Evolutionary conservation across 768 basidiomycete genomes (phyloP).

Genomic region (Candolleomyces aberdarensis): DNA sequence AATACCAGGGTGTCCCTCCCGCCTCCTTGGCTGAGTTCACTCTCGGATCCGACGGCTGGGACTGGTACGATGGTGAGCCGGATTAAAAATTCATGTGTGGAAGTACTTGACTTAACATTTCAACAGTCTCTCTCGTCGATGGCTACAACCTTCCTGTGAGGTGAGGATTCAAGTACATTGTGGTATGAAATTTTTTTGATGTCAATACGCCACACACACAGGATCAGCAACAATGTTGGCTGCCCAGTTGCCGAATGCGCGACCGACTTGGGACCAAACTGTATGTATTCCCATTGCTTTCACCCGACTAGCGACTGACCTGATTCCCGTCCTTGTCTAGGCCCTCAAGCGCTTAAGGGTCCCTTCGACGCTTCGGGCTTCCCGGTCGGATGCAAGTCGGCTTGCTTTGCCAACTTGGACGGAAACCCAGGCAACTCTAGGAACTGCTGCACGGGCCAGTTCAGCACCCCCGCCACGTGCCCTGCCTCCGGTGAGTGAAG

Average conservation of each 20-base stretch:
- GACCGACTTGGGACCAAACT: conserved; percentile 58
- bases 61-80: conserved; percentile 56
- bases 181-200: not conserved
- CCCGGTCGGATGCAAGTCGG: conserved; percentile 59
- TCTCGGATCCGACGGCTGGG: conserved; percentile 36
- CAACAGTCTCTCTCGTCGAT: conserved; percentile 59
- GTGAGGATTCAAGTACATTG: conserved; percentile 4
- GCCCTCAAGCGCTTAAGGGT: conserved; percentile 49
- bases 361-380: conserved; percentile 50
- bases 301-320: not conserved
- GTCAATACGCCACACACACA: not conserved
- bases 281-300: conserved; percentile 25
- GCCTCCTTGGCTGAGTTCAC: conserved; percentile 68
- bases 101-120: not conserved
- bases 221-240: conserved; percentile 51
- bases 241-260: conserved; percentile 56
- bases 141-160: conserved; percentile 61
- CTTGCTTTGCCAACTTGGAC: conserved; percentile 45
- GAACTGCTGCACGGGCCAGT: conserved; percentile 62
- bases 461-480: conserved; percentile 52
- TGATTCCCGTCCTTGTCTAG: conserved; percentile 20
- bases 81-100: not conserved
- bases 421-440: conserved; percentile 51
- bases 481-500: conserved; percentile 39
- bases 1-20: conserved; percentile 51